Evolutionary conservation across 208 protist genomes (phyloP).

Genomic region (Trichomonas tenax): DNA sequence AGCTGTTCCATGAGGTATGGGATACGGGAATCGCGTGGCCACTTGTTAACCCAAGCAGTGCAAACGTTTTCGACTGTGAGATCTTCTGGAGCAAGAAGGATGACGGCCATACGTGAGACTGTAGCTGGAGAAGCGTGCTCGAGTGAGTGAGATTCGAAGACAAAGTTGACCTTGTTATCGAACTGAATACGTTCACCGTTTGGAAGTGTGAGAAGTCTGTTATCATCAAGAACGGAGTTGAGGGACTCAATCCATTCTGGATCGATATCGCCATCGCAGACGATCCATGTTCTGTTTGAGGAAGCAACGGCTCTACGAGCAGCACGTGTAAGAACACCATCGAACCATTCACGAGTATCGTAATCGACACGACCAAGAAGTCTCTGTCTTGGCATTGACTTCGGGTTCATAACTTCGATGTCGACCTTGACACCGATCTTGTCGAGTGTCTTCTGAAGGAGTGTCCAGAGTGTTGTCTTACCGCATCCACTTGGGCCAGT

Average conservation of each 20-base stretch:
- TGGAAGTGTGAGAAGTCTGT: conserved; percentile 84
- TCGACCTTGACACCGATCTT: conserved; percentile 60
- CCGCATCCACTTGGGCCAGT: conserved; percentile 82
- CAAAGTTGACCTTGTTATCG: conserved; percentile 87
- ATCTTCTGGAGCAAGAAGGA: not conserved
- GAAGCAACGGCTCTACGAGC: not conserved
- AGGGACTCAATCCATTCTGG: conserved; percentile 95
- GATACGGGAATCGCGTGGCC: not conserved
- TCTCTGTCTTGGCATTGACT: conserved; percentile 51
- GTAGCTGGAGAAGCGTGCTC: conserved; percentile 81
- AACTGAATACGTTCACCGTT: conserved; percentile 92
- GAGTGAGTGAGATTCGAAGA: conserved; percentile 90
- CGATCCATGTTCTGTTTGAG: conserved; percentile 45
- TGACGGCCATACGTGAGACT: conserved; percentile 55
- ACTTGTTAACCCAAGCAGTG: not conserved
- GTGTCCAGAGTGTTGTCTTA: conserved; percentile 74
- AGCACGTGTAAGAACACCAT: conserved; percentile 61
- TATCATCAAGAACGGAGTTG: conserved; percentile 95
- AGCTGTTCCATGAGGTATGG: not conserved
- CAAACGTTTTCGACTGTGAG: not conserved
- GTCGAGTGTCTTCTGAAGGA: conserved; percentile 64
- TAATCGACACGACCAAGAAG: conserved; percentile 87
- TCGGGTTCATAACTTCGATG: conserved; percentile 78
- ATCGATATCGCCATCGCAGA: conserved; percentile 95
- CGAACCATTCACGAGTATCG: conserved; percentile 92